Evolutionary conservation across 805 yeast genomes (phyloP), one percentile per base, ranked within the genome.

Genomic region (Candida railenensis): DNA sequence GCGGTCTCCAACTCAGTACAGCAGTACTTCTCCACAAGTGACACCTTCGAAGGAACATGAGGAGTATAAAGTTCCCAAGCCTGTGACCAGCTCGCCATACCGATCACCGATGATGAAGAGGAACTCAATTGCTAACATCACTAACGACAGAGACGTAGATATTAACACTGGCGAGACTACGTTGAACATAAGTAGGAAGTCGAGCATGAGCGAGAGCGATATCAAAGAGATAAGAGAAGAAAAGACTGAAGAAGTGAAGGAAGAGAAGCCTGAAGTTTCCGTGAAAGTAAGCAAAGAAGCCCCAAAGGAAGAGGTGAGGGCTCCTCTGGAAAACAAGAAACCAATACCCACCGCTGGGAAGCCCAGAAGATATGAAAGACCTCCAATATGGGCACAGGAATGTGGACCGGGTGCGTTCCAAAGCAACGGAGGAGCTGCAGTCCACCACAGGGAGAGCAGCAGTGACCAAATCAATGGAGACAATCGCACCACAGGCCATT

Each of bases 351-450:
- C 15, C 16, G 49, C 56, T 5, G 47, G 53, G 2, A 83, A 84
- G 63, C 91, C 94, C 1, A 77, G 65, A 46, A 67, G 87, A 53
- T 86, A 86, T 62, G 64, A 65, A 12, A 71, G 67, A 40, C 87
- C 87, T 3, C 96, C 96, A 3, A 73, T 81, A 3, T 90, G 96
- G 96, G 96, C 96, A 0, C 84, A 76, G 51, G 85, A 82, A 55
- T 88, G 86, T 83, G 66, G 74, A 40, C 83, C 85, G 0, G 18
- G 38, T 12, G 37, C 39, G 5, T 36, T 36, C 39, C 41, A 38
- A 36, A 11, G 34, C 22, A 11, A 37, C 43, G 5, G 45, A 36
- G 21, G 12, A 38, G 18, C 30, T 11, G 11, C n/a, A 25, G 9
- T 25, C 39, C 4, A 19, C 19, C 21, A 7, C 18, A 7, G 39